Evolutionary conservation across 768 basidiomycete species (phyloP), one percentile per base, ranked within the genome.

Genomic region (Pulveroboletus sp.): DNA sequence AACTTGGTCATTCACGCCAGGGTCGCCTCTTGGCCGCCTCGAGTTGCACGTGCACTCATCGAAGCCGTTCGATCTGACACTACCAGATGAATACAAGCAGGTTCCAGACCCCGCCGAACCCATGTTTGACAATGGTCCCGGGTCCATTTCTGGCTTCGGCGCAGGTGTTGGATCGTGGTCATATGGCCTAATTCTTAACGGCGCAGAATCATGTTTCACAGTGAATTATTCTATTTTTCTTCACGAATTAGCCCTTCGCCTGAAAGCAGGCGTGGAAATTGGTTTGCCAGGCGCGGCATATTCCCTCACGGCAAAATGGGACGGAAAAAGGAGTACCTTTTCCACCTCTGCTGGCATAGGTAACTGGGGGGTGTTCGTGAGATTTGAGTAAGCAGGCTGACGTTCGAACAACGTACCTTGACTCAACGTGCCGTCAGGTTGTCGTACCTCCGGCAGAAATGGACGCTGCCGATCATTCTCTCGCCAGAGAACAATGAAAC

Each of bases 381-480:
- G 70, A 61, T 55, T 86, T 45, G 78, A 81, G 86, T 86, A 58
- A 62, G 65, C 29, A 23, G 6, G 9, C 22, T 49, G 37, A 54
- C 44, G 26, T 19, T 44, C 45, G 29, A 54, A 52, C 42, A 48
- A 29, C 42, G 35, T 35, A 35, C 48, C 52, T 47, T 63, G 52
- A 57, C 54, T 50, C 26, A 45, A 37, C 20, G 30, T 45, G 53
- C 49, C 43, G 51, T 23, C 54, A 86, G 85, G 50, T 60, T 80
- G 40, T 64, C 71, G 29, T 80, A 83, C 61, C 64, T 81, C 45
- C 78, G 80, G 53, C 84, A 85, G 61, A 72, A 72, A 53, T 66
- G 85, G 49, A 66, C 73, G 13, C 45, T 86, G 11, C 86, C 86
- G 10, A 74, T 87, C 30, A 59, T 76, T 14, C 69, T 87, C 43